phyloP scores from a whole-genome alignment of 2,329 filamentous ascomycete genomes.

The Cercospora sesami region DNA sequence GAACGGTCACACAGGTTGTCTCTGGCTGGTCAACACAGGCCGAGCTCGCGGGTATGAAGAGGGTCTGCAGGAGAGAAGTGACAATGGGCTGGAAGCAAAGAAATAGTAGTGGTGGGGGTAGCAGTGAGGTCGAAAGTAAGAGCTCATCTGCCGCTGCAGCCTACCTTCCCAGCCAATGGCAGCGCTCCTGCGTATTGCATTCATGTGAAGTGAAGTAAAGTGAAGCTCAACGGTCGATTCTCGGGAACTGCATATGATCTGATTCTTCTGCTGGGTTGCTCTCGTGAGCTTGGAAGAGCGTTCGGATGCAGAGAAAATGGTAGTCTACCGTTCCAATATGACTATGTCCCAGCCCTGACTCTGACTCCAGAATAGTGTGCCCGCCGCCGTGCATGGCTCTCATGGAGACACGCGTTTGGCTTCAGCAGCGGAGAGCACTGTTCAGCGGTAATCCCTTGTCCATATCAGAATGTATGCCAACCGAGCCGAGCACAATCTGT shows the following conservation, averaged over 20 bases:
- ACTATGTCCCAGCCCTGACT: background rate
- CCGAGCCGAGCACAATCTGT: background rate
- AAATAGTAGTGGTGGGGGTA: background rate
- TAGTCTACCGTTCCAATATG: background rate
- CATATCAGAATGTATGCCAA: background rate
- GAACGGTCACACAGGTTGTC: background rate
- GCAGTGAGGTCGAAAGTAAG: background rate
- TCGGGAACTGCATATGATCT: background rate
- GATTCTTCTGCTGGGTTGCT: background rate
- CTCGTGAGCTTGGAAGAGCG: background rate
- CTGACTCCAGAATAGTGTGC: background rate
- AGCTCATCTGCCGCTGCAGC: conserved; percentile 8
- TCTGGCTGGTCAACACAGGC: background rate
- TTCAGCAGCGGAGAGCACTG: background rate
- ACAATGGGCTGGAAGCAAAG: background rate
- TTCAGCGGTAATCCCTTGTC: background rate
- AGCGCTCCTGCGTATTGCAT: background rate
- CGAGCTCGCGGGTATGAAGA: background rate
- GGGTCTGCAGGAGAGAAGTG: background rate
- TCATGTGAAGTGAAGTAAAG: background rate
- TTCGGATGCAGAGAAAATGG: background rate
- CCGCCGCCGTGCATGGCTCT: background rate
- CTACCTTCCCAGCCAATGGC: background rate
- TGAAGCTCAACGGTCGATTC: background rate
- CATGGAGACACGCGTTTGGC: background rate